These are phyloP conservation scores for Thalia dealbata DNA, from an alignment of 176 grass and related monocot genomes.

Conservation along the genomic window DNA sequence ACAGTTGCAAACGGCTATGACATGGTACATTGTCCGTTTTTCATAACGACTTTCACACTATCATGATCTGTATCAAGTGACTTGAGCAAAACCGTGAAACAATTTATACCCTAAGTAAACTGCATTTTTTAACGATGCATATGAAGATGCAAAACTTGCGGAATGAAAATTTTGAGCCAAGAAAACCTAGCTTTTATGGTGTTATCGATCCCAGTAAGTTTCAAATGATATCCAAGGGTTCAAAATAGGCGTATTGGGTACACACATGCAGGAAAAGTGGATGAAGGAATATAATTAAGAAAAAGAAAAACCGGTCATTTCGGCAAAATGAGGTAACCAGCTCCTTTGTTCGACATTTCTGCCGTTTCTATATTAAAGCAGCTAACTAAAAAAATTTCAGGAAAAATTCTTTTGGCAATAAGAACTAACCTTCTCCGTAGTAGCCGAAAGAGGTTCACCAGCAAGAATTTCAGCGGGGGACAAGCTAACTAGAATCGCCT, in stretches of 20 bases:
- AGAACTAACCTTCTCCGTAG: slow-evolving; percentile 55
- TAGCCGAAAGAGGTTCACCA: slow-evolving; percentile 42
- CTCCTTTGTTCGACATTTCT: too few species aligned
- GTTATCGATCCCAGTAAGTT: too few species aligned
- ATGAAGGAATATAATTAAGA: too few species aligned
- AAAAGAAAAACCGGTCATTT: too few species aligned
- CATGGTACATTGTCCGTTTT: too few species aligned
- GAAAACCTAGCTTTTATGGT: too few species aligned
- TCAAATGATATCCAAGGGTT: too few species aligned
- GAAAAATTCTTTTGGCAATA: background rate
- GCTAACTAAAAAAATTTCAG: background rate
- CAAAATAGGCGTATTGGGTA: too few species aligned
- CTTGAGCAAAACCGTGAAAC: background rate
- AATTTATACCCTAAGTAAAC: background rate
- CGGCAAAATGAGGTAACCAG: too few species aligned
- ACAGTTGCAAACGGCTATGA: background rate
- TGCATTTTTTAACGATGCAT: background rate
- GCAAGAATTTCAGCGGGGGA: slow-evolving; percentile 67
- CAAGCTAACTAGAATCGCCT: slow-evolving; percentile 67
- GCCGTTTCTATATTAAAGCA: background rate
- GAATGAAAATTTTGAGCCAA: too few species aligned
- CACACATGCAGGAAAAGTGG: too few species aligned
- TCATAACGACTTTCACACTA: too few species aligned
- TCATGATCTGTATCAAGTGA: background rate
- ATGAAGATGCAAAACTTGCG: background rate